Evolutionary conservation across 176 grass and related monocot species (phyloP), one percentile per base, ranked within the genome.

Genomic region (Thalia dealbata): DNA sequence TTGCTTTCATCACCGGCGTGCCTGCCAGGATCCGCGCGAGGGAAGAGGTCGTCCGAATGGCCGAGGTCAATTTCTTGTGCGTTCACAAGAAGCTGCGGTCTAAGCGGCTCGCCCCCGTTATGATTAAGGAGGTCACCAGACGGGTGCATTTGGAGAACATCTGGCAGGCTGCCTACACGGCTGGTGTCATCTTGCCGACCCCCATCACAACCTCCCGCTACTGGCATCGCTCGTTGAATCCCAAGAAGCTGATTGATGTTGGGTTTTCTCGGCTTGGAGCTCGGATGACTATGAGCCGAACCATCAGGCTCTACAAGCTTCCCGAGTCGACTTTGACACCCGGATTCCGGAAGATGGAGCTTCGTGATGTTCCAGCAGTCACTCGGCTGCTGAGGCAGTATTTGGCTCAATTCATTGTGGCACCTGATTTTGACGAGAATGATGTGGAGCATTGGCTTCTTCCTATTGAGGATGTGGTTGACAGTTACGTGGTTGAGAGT

Each of bases 71-170:
- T 77, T 99, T 99, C 81, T 88, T 99, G 59, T 99, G 95, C 50
- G 95, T 99, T 62, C 95, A 99, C 88, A 99, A 99, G 90, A 99
- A 99, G 80, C 90, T 99, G 74, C 90, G 95, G 64, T 99, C 95
- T 25, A 99, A 99, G 86, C 95, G 95, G 70, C 95, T 99, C 56
- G 95, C 95, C 0, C 95, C 95, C 0, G 95, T 99, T 35, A 91
- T 99, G 81, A 99, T 99, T 74, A 91, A 91, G 19, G 95, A 99
- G 81, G 95, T 99, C 69, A 99, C 95, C 28, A 82, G 95, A 1
- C 85, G 90, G 21, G 95, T 99, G 16, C 95, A 99, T 75, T 61
- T 89, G 62, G 95, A 99, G 90, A 99, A 95, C 74, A 88, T 99
- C 35, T 99, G 95, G 95, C 95, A 99, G 82, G 95, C 95, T 44